phyloP scores from a whole-genome alignment of 345 rosid species.

The Fremontodendron californicum region DNA sequence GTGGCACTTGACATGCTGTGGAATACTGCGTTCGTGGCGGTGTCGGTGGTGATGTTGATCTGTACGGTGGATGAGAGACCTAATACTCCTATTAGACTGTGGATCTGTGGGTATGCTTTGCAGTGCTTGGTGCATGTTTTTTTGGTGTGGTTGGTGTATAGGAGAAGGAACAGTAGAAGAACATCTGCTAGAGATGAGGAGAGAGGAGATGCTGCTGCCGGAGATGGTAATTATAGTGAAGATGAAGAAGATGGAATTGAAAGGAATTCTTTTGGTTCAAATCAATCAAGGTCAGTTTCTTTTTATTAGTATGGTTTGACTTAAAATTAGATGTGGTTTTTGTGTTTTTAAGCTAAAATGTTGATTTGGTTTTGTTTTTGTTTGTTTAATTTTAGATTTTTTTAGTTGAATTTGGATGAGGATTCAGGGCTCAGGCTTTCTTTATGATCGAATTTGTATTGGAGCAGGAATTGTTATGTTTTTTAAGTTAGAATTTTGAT shows the following conservation, averaged over 20 bases:
- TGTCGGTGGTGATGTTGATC: conserved; percentile 57
- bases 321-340: not conserved
- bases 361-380: not conserved
- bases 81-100: conserved; percentile 63
- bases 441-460: not conserved
- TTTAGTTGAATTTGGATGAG: conserved; percentile 5
- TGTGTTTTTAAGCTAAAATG: not conserved
- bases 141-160: conserved; percentile 82
- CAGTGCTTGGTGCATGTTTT: conserved; percentile 92
- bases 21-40: conserved; percentile 70
- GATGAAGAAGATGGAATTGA: conserved; percentile 41
- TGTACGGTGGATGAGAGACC: conserved; percentile 59
- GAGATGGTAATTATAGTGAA: conserved; percentile 30
- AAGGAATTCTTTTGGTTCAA: conserved; percentile 28
- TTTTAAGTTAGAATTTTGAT: not conserved
- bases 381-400: not conserved
- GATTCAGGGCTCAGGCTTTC: not conserved
- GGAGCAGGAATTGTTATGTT: not conserved
- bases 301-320: not conserved
- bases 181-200: conserved; percentile 45
- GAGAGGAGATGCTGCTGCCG: conserved; percentile 29
- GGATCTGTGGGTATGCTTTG: conserved; percentile 90
- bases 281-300: conserved; percentile 49
- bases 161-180: conserved; percentile 56
- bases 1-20: conserved; percentile 82